These are phyloP conservation scores for Cordyceps javanica DNA, from an alignment of 2,329 filamentous ascomycete genomes.

Conservation along the genomic window DNA sequence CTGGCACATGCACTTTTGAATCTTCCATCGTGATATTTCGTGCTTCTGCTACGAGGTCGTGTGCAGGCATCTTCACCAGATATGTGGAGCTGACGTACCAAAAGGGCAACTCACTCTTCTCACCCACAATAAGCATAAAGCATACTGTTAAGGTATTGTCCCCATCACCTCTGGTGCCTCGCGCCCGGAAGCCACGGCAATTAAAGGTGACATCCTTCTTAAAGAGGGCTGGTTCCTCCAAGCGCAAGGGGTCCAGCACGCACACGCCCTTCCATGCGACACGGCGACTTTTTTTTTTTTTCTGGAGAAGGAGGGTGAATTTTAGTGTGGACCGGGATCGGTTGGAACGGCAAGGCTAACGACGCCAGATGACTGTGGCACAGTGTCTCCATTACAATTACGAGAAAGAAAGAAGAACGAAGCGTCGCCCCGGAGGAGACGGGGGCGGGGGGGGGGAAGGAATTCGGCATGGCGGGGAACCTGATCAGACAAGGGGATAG, in stretches of 20 bases:
- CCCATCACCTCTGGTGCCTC: not conserved
- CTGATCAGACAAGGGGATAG: not conserved
- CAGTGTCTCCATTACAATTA: conserved; percentile 2
- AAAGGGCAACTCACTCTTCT: not conserved
- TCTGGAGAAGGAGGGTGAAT: not conserved
- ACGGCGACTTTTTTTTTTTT: not conserved
- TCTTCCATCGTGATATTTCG: too few species aligned
- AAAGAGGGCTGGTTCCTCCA: not conserved
- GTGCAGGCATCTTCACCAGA: not conserved
- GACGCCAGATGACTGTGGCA: conserved; percentile 6
- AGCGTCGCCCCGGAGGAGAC: too few species aligned
- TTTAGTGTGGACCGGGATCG: conserved; percentile 10
- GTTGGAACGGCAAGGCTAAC: conserved; percentile 12
- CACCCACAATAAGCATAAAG: conserved; percentile 12
- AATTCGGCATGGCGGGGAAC: not conserved
- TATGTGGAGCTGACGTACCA: not conserved
- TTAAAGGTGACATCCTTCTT: not conserved
- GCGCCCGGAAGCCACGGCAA: conserved; percentile 7
- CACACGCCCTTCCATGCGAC: not conserved
- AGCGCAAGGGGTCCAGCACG: not conserved
- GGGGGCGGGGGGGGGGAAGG: not conserved
- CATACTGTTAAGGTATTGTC: conserved; percentile 3
- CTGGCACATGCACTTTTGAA: too few species aligned
- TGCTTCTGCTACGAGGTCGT: too few species aligned
- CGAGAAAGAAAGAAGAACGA: not conserved